phyloP scores from a whole-genome alignment of 331 rosid genomes.

The Ulmus americana region DNA sequence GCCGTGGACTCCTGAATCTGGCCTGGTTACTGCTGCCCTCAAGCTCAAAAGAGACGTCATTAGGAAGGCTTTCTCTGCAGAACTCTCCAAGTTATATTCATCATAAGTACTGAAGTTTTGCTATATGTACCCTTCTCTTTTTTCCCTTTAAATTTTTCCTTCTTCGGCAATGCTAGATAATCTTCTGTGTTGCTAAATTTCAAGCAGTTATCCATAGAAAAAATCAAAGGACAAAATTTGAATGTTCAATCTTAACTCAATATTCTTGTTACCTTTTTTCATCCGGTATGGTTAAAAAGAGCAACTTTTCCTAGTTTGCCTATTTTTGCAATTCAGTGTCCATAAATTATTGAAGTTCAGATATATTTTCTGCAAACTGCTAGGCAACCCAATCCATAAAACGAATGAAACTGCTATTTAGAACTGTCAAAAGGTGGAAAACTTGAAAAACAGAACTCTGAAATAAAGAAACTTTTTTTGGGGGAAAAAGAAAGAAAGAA shows the following conservation, averaged over 20 bases:
- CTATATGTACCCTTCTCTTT: neutral
- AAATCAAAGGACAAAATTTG: constrained; percentile 4
- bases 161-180: neutral
- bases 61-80: constrained; percentile 61
- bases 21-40: constrained; percentile 91
- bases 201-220: constrained; percentile 14
- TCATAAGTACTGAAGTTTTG: constrained; percentile 14
- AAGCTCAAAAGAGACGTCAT: constrained; percentile 84
- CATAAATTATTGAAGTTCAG: too few species aligned
- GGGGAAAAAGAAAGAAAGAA: too few species aligned
- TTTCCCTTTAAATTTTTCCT: neutral
- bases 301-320: neutral
- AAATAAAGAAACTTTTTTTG: too few species aligned
- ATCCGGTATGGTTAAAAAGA: neutral
- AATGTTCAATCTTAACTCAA: constrained; percentile 5
- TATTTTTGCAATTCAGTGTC: neutral
- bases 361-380: too few species aligned
- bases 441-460: too few species aligned
- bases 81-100: constrained; percentile 54
- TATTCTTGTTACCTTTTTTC: neutral
- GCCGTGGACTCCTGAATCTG: constrained; percentile 86
- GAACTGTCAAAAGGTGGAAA: too few species aligned
- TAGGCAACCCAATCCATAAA: too few species aligned
- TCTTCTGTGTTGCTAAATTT: constrained; percentile 4
- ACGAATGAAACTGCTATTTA: too few species aligned